A percentile compares a stretch with the other conserved stretches of the same genome.
Evolutionary conservation across 495 filamentous ascomycete species (phyloP).

Genomic region (Tuber microsphaerosporum): DNA sequence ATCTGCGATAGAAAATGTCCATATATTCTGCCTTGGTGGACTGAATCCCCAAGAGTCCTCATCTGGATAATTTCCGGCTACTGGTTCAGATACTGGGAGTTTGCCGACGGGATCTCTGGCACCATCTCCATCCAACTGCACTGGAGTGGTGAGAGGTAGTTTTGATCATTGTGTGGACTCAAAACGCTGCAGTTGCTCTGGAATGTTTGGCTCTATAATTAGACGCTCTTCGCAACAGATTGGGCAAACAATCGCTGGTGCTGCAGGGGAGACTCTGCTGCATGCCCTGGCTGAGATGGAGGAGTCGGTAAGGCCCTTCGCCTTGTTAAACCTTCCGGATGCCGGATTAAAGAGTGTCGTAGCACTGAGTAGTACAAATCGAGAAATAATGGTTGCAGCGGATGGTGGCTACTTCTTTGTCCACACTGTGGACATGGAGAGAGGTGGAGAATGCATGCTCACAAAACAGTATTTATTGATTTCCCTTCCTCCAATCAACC

Average conservation of each 20-base stretch:
- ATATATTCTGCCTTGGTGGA: constrained; percentile 73
- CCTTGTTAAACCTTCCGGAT: constrained; percentile 89
- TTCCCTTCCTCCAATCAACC: constrained; percentile 21
- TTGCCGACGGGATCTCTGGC: constrained; percentile 35
- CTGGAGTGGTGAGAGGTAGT: constrained; percentile 37
- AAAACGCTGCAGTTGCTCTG: constrained; percentile 40
- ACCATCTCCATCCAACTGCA: constrained; percentile 39
- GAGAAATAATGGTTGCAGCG: constrained; percentile 95
- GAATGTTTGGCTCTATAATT: constrained; percentile 75
- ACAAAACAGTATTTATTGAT: constrained; percentile 81
- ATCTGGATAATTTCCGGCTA: constrained; percentile 30
- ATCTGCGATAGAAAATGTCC: constrained; percentile 92
- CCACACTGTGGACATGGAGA: constrained; percentile 88
- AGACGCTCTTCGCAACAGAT: constrained; percentile 92
- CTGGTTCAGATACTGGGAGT: constrained; percentile 24
- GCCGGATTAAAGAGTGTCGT: constrained; percentile 63
- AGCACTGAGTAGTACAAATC: constrained; percentile 84
- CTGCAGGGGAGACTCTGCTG: constrained; percentile 86
- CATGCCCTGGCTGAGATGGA: constrained; percentile 91
- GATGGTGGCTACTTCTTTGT: constrained; percentile 92
- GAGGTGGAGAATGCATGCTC: constrained; percentile 85
- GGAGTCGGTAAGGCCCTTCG: constrained; percentile 95
- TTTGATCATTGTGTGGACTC: constrained; percentile 40
- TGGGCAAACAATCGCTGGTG: constrained; percentile 78
- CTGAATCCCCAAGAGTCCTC: constrained; percentile 25